Percentiles rank a stretch among this genome's conserved stretches.
Conservation (phyloP, 768 basidiomycete genomes). For the Wakefieldia striispora region DNA sequence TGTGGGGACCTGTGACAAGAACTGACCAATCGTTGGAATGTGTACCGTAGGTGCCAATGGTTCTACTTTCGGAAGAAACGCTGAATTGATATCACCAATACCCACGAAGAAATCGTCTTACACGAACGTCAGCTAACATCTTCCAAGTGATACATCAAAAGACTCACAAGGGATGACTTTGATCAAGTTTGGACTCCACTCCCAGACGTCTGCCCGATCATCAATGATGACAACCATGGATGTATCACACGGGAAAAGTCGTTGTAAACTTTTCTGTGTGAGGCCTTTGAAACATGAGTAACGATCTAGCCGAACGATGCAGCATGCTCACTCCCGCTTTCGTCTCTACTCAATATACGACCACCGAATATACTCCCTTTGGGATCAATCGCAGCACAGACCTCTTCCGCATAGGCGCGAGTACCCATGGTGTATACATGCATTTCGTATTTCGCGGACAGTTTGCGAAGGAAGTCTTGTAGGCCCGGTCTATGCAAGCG, state of each 20-base stretch:
- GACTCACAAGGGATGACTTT: slow-evolving; percentile 92
- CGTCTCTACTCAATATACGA: slow-evolving; percentile 88
- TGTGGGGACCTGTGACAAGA: background rate
- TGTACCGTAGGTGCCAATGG: slow-evolving; percentile 34
- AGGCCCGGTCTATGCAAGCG: slow-evolving; percentile 66
- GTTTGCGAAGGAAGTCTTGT: slow-evolving; percentile 67
- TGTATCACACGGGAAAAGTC: slow-evolving; percentile 94
- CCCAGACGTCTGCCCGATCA: slow-evolving; percentile 98
- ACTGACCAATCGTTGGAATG: slow-evolving; percentile 24
- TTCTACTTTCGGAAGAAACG: slow-evolving; percentile 82
- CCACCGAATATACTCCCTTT: slow-evolving; percentile 81
- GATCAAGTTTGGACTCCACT: slow-evolving; percentile 93
- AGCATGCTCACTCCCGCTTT: slow-evolving; percentile 82
- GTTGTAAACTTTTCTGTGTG: slow-evolving; percentile 87
- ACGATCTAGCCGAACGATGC: background rate
- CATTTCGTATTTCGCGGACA: slow-evolving; percentile 89
- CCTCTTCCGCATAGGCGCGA: slow-evolving; percentile 92
- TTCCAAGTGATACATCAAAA: background rate
- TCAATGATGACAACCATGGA: slow-evolving; percentile 99
- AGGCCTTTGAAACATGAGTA: slow-evolving; percentile 51
- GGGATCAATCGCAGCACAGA: slow-evolving; percentile 93
- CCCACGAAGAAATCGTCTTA: slow-evolving; percentile 94
- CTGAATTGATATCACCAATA: slow-evolving; percentile 97
- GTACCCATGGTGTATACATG: slow-evolving; percentile 99
- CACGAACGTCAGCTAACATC: slow-evolving; percentile 1